These are phyloP conservation scores for Backusella circina DNA, from an alignment of 192 early-diverging fungal genomes.

Conservation along the genomic window DNA sequence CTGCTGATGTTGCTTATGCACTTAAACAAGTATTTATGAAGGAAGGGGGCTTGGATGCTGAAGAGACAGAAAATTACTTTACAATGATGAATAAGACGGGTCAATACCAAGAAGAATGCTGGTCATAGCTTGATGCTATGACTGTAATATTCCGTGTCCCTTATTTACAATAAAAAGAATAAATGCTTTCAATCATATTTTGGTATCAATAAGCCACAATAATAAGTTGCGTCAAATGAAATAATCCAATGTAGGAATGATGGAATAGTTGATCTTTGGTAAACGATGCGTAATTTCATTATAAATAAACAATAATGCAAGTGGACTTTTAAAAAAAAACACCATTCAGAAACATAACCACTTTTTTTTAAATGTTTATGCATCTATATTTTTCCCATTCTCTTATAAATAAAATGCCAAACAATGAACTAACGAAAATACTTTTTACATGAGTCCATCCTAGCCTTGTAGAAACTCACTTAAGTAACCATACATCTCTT, in stretches of 20 bases:
- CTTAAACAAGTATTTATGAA: slow-evolving; percentile 51
- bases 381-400: neutral
- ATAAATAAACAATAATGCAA: neutral
- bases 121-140: slow-evolving; percentile 47
- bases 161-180: neutral
- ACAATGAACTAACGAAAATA: neutral
- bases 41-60: slow-evolving; percentile 47
- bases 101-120: slow-evolving; percentile 86
- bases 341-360: too few species aligned
- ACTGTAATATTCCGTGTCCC: neutral
- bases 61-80: slow-evolving; percentile 60
- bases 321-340: neutral
- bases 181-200: too few species aligned
- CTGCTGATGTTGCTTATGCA: slow-evolving; percentile 62
- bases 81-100: slow-evolving; percentile 58
- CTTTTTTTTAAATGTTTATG: neutral
- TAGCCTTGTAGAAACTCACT: neutral
- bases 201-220: too few species aligned
- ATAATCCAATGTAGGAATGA: neutral
- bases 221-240: neutral
- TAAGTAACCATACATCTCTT: neutral
- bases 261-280: too few species aligned
- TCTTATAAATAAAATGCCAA: neutral
- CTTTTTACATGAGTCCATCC: neutral
- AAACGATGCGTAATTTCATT: too few species aligned